phyloP scores from a whole-genome alignment of 1,139 yeast genomes.

The Pichia sp. region DNA sequence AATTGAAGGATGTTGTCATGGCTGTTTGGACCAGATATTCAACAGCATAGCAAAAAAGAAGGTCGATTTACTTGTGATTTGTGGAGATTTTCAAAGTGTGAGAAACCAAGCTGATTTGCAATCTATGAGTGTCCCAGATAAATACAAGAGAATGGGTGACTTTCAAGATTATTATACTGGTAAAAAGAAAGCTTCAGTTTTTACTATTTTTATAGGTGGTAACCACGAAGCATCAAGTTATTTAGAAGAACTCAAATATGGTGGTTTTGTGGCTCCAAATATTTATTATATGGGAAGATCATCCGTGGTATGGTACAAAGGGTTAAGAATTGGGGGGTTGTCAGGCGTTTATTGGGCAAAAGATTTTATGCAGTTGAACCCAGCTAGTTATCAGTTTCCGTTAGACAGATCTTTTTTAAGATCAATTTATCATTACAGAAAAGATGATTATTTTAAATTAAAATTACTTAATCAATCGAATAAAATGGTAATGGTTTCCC shows the following conservation, averaged over 20 bases:
- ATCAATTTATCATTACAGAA: conserved; percentile 71
- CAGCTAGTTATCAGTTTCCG: conserved; percentile 42
- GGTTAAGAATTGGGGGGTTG: conserved; percentile 70
- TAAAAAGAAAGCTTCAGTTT: conserved; percentile 55
- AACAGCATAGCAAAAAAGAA: conserved; percentile 18
- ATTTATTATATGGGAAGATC: conserved; percentile 84
- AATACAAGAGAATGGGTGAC: conserved; percentile 62
- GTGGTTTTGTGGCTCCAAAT: conserved; percentile 93
- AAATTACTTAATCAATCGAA: conserved; percentile 31
- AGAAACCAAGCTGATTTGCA: conserved; percentile 58
- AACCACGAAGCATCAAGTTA: conserved; percentile 89
- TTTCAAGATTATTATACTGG: conserved; percentile 71
- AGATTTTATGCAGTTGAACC: conserved; percentile 36
- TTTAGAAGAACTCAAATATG: conserved; percentile 65
- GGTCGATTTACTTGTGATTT: conserved; percentile 66
- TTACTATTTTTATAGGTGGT: conserved; percentile 87
- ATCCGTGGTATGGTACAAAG: conserved; percentile 68
- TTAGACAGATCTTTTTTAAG: conserved; percentile 39
- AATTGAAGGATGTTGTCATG: conserved; percentile 93
- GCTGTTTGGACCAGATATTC: conserved; percentile 64
- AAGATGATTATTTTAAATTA: conserved; percentile 55
- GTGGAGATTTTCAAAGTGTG: conserved; percentile 83
- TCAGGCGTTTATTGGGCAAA: conserved; percentile 73
- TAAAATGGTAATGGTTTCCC: conserved; percentile 51
- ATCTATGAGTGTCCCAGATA: conserved; percentile 56